Base-by-base conservation (phyloP, 495 filamentous ascomycete species). In the Tetracladium marchalianum region DNA sequence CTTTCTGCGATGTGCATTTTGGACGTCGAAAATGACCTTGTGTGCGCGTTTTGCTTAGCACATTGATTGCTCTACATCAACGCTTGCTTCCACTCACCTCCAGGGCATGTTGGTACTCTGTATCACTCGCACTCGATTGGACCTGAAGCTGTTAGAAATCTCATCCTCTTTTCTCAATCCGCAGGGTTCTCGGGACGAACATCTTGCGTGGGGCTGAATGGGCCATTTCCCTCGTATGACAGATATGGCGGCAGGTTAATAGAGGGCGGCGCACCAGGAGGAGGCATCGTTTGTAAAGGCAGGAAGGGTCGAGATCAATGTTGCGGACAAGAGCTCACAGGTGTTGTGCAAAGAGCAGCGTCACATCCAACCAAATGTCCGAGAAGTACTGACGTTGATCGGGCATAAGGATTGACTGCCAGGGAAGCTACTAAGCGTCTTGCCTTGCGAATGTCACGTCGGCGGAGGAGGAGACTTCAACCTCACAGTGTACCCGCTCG, bases 1-100 rank as follows among this genome's bases (percentile, higher is more conserved):
- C 67, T 89, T 90, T 53, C 89, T 81, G 22, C 89, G 84, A 55
- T 84, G 82, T n/a, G 71, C 76, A 53, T 67, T 83, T 31, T 81
- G 71, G 5, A 73, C 60, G 52, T 82, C 79, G 63, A 94, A 87
- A 41, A 82, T 70, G 31, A 95, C 85, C 84, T 94, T 31, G 17
- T 44, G 39, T 44, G 49, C 8, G 15, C 39, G 47, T 48, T 33
- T 50, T 27, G 3, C 3, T 27, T 27, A 27, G 43, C 31, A n/a
- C 33, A 19, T 11, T 11, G 27, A 41, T 4, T 12, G 17, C 16
- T 13, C 10, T 32, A 42, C 27, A 35, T 32, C 9, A 1, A 5
- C 11, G 16, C 13, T 11, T 5, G 13, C 8, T 32, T 15, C 11
- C 6, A 5, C 31, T 19, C 48, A 54, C 56, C 51, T 60, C 57